Percentiles rank a stretch among this genome's conserved stretches.
Evolutionary conservation across 139 green algal genomes (phyloP).

Genomic region (Tetradesmus obliquus): DNA sequence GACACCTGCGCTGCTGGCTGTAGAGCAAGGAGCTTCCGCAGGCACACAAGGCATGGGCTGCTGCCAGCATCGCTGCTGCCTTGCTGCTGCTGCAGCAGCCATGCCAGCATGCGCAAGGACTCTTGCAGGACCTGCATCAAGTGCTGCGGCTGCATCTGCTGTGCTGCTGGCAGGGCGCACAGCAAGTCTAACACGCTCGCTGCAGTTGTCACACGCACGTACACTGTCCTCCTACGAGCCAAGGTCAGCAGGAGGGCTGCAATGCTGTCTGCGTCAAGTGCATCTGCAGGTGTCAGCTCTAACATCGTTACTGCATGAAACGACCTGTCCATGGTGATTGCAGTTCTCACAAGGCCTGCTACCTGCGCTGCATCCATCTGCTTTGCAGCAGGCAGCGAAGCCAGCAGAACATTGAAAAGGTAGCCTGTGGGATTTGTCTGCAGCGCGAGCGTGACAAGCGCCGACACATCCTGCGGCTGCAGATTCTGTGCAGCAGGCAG

Average conservation of each 20-base stretch:
- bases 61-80: too few relatives aligned
- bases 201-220: background rate
- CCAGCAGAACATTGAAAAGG: background rate
- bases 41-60: background rate
- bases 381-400: background rate
- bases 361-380: background rate
- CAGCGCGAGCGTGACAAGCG: background rate
- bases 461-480: background rate
- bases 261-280: background rate
- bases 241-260: background rate
- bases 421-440: background rate
- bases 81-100: background rate
- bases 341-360: background rate
- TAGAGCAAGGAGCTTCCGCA: background rate
- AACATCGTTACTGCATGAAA: background rate
- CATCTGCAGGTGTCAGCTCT: background rate
- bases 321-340: background rate
- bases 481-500: background rate
- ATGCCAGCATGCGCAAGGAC: background rate
- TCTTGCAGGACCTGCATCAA: background rate
- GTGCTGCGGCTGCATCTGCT: background rate
- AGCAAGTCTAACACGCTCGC: background rate
- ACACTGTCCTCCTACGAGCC: background rate
- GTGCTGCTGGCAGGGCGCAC: too few relatives aligned
- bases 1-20: background rate